Conservation (phyloP, 139 green algal genomes). For the Desmodesmus armatus region DNA sequence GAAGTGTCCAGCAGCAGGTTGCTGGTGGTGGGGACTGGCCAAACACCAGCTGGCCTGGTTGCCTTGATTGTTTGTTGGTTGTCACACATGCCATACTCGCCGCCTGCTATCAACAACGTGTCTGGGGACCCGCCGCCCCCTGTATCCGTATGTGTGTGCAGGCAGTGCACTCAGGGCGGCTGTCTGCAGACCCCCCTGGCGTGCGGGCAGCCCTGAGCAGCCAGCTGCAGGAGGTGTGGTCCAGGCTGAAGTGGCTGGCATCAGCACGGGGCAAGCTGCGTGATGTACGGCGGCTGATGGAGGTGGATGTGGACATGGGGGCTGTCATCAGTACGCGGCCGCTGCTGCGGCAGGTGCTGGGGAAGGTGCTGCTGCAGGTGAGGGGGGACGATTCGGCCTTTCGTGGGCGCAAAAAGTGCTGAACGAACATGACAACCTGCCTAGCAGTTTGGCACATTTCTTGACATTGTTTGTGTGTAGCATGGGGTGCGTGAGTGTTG, state of each 20-base stretch:
- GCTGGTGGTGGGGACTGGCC: too few species aligned
- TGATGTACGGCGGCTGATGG: conserved; percentile 48
- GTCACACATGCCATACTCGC: neutral
- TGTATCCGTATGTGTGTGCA: too few species aligned
- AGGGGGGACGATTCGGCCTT: neutral
- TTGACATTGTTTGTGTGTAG: too few species aligned
- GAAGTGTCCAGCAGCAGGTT: too few species aligned
- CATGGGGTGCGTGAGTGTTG: neutral
- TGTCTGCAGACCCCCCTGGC: neutral
- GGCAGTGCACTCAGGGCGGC: neutral
- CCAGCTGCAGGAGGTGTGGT: neutral
- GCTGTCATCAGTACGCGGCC: conserved; percentile 34
- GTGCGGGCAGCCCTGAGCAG: neutral
- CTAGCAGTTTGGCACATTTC: too few species aligned
- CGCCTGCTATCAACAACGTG: too few species aligned
- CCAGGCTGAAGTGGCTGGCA: conserved; percentile 36
- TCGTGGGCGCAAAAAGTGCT: too few species aligned
- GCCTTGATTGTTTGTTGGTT: neutral
- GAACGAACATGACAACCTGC: too few species aligned
- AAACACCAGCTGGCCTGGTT: too few species aligned
- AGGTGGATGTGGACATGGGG: conserved; percentile 52
- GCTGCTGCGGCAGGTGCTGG: conserved; percentile 50
- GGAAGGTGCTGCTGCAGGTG: conserved; percentile 55
- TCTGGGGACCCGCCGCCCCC: too few species aligned
- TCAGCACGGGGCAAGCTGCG: conserved; percentile 28